Evolutionary conservation across 2,329 filamentous ascomycete species (phyloP), one percentile per base, ranked within the genome.

Genomic region (Colletotrichum orchidophilum): DNA sequence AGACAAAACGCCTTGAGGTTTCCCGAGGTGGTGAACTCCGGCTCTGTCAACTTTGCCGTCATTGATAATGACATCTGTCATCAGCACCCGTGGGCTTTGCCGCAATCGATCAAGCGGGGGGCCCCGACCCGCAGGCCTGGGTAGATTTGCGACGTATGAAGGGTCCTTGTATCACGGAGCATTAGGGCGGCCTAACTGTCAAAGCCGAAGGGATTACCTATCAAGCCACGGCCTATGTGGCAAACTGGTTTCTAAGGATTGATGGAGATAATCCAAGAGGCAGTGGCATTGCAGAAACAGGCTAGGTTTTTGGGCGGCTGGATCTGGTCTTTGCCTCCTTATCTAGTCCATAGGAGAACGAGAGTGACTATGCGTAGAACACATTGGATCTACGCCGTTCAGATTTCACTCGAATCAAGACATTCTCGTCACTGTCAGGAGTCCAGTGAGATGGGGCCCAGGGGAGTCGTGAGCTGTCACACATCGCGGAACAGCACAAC

Each of bases 151-250:
- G 59, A 27, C 55, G 66, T 27, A 31, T 63, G 27, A 26, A 70
- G 18, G 66, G 70, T n/a, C 62, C 65, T 49, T 65, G 52, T 49
- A 63, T 70, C 13, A 18, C 55, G 18, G 66, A 70, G 50, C 66
- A 55, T 26, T 66, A 61, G 70, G 49, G 60, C 9, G 55, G 3
- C 63, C 13, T 42, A 46, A 5, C 24, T 46, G 50, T 46, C 33
- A 3, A 54, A 55, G 39, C 53, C 55, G 13, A 24, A 24, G 2
- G 52, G 68, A 9, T 8, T 18, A 39, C 35, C 54, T 3, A 39
- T 15, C 8, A 72, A 68, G 33, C 64, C 70, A 1, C 27, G 53
- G 35, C 52, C 63, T 3, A 12, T 57, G 13, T 71, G 62, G 52
- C 26, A 55, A 15, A 8, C 8, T 54, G 13, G 8, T 29, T 8